These are phyloP conservation scores for Camellia granthamiana DNA, from an alignment of 148 eudicot species.

Conservation along the genomic window DNA sequence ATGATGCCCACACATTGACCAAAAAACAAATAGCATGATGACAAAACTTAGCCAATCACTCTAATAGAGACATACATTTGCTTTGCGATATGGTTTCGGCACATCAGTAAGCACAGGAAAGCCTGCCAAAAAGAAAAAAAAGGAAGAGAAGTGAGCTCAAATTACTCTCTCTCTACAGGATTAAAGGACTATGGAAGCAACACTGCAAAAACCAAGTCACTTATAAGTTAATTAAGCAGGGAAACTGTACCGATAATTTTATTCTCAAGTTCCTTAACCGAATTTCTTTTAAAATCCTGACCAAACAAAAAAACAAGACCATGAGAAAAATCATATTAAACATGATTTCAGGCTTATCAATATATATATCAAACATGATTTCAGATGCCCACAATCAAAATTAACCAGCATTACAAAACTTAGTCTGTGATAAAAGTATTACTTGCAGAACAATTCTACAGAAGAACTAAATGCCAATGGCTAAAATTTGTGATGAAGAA, in stretches of 20 bases:
- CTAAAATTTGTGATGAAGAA: neutral
- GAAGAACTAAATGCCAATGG: neutral
- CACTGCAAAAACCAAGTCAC: neutral
- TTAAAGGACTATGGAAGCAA: slow-evolving; percentile 10
- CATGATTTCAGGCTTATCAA: neutral
- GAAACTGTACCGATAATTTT: slow-evolving; percentile 34
- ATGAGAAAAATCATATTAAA: slow-evolving; percentile 15
- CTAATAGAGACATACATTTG: slow-evolving; percentile 31
- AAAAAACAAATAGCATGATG: neutral
- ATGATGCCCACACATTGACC: slow-evolving; percentile 1
- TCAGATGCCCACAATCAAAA: neutral
- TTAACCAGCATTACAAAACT: neutral
- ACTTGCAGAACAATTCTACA: neutral
- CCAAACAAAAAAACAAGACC: slow-evolving; percentile 10
- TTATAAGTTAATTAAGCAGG: slow-evolving; percentile 10
- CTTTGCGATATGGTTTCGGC: slow-evolving; percentile 24
- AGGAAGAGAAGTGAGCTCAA: slow-evolving; percentile 10
- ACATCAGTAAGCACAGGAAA: slow-evolving; percentile 26
- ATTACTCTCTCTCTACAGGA: neutral
- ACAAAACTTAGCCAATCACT: slow-evolving; percentile 8
- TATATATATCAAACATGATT: neutral
- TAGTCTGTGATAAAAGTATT: neutral
- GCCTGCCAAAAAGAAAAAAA: slow-evolving; percentile 29
- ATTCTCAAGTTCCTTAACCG: slow-evolving; percentile 34
- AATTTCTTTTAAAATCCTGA: slow-evolving; percentile 37